Conservation (phyloP, 371 early-diverging fungal species). For the Mortierella sp. region DNA sequence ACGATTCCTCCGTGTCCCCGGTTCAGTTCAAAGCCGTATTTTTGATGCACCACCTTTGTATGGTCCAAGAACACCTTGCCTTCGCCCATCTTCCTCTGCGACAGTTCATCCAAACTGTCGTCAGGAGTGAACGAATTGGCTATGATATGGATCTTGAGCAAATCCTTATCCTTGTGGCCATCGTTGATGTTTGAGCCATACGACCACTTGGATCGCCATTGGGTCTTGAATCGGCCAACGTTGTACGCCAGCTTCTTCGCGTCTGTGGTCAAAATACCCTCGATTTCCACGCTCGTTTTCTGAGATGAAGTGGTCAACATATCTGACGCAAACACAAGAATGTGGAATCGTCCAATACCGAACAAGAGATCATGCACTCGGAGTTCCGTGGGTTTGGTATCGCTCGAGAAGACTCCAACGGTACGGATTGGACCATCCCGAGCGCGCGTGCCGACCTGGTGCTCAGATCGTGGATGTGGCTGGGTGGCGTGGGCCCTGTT, state of each 20-base stretch:
- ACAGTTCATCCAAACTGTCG: background rate
- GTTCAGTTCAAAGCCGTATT: slow-evolving; percentile 7
- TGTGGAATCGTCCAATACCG: slow-evolving; percentile 20
- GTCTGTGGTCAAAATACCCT: background rate
- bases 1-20: slow-evolving; percentile 12
- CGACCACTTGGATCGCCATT: background rate
- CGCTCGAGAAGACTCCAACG: background rate
- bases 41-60: background rate
- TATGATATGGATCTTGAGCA: slow-evolving; percentile 19
- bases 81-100: background rate
- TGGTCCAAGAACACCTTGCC: slow-evolving; percentile 24
- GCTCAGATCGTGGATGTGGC: background rate
- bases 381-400: background rate
- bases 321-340: slow-evolving; percentile 21
- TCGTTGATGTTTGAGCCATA: background rate
- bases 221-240: background rate
- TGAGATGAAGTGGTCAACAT: background rate
- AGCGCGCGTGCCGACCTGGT: slow-evolving; percentile 21
- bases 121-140: background rate
- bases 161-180: slow-evolving; percentile 3
- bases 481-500: slow-evolving; percentile 16
- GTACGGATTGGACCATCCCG: slow-evolving; percentile 9
- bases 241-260: background rate
- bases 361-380: slow-evolving; percentile 9
- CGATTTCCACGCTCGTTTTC: background rate